phyloP scores from a whole-genome alignment of 352 stramenopile species.

The Pelagophyceae sp. region DNA sequence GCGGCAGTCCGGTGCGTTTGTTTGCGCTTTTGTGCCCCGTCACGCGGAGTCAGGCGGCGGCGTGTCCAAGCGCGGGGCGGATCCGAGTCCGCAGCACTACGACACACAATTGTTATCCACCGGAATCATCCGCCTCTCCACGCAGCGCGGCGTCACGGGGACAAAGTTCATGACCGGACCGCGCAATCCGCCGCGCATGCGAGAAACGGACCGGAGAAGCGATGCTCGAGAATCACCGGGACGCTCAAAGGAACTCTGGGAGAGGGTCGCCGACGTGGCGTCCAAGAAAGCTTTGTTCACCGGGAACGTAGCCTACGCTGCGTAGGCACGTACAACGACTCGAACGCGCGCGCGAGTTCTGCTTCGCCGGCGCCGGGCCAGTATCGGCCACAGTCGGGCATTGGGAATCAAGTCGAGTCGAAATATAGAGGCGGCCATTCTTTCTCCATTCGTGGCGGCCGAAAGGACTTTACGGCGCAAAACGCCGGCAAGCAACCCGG shows the following conservation, averaged over 20 bases:
- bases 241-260: too few species aligned
- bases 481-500: conserved; percentile 3
- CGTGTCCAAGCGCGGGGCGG: neutral
- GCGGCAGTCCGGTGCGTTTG: neutral
- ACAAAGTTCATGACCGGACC: conserved; percentile 11
- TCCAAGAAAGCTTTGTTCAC: too few species aligned
- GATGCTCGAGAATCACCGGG: too few species aligned
- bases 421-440: neutral
- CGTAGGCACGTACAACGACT: conserved; percentile 11
- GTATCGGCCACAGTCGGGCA: neutral
- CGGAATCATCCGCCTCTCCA: neutral
- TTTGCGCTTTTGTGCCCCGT: neutral
- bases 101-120: neutral
- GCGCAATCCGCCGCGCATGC: too few species aligned
- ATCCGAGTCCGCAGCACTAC: conserved; percentile 8
- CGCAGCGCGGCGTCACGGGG: neutral
- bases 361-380: conserved; percentile 2
- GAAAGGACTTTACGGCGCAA: neutral
- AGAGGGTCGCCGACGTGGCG: too few species aligned
- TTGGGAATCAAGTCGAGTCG: conserved; percentile 11
- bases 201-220: too few species aligned
- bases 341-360: neutral
- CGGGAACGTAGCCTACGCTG: too few species aligned
- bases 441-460: neutral
- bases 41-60: neutral